Conservation (phyloP, 192 early-diverging fungal genomes). For the Neocallimastix lanati region DNA sequence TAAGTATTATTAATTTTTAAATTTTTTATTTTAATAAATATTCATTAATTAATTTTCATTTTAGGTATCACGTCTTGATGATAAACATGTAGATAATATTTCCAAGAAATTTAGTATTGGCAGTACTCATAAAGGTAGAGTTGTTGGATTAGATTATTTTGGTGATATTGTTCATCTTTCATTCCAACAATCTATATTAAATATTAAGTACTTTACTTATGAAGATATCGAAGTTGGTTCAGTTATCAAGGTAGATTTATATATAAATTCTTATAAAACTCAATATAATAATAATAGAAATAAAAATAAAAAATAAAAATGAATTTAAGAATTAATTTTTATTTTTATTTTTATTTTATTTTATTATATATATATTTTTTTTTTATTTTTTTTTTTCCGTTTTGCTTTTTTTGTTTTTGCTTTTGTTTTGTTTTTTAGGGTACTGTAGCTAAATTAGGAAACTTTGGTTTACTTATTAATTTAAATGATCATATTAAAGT, state of each 20-base stretch:
- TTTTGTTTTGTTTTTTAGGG: no score
- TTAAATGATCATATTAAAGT: constrained; percentile 41
- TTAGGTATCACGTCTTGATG: constrained; percentile 47
- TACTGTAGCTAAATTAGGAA: constrained; percentile 12
- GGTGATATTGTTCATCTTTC: constrained; percentile 56
- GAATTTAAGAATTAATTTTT: no score
- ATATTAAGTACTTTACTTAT: constrained; percentile 45
- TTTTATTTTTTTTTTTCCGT: no score
- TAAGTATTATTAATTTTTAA: no score
- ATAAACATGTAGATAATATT: constrained; percentile 36
- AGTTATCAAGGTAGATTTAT: constrained; percentile 22
- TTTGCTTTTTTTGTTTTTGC: no score
- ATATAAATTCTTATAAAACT: neutral
- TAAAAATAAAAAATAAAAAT: no score
- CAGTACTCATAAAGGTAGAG: constrained; percentile 52
- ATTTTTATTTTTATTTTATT: no score
- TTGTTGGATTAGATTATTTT: constrained; percentile 58
- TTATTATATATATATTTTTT: no score
- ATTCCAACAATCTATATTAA: constrained; percentile 46
- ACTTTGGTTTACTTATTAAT: constrained; percentile 22
- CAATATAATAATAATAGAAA: no score
- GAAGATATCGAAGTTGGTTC: constrained; percentile 47
- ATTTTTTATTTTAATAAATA: no score
- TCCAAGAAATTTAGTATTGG: constrained; percentile 37
- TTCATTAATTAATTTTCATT: no score